Evolutionary conservation across 1,284 basidiomycete genomes (phyloP).

Genomic region (Ganoderma lingzhi): DNA sequence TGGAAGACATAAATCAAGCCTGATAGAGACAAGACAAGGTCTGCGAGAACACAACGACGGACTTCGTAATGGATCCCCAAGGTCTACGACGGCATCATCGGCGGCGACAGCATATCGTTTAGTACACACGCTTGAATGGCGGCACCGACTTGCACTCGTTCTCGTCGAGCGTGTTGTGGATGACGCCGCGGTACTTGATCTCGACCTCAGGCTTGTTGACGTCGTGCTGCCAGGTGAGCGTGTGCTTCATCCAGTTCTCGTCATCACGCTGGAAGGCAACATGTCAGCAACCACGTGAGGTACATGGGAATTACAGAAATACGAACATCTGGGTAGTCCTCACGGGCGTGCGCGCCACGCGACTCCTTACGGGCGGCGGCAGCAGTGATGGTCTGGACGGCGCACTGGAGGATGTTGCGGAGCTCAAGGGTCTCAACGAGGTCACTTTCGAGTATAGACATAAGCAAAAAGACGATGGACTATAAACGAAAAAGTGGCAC

Average conservation of each 20-base stretch:
- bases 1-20: conserved; percentile 15
- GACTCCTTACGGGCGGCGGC: conserved; percentile 98
- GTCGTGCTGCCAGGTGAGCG: conserved; percentile 88
- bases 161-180: conserved; percentile 89
- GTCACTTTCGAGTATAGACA: conserved; percentile 63
- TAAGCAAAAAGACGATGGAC: background rate
- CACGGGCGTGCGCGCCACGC: conserved; percentile 96
- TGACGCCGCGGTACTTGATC: conserved; percentile 91
- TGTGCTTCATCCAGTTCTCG: conserved; percentile 94
- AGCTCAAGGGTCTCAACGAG: conserved; percentile 97
- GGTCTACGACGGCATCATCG: background rate
- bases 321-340: conserved; percentile 90
- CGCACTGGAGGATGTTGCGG: conserved; percentile 94
- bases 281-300: background rate
- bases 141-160: conserved; percentile 93
- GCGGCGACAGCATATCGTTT: conserved; percentile 32
- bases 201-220: conserved; percentile 81
- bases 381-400: conserved; percentile 94
- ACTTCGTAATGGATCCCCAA: too few relatives aligned
- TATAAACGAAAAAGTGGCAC: conserved; percentile 36
- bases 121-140: conserved; percentile 90
- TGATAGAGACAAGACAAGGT: background rate
- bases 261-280: conserved; percentile 75
- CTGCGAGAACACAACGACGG: too few relatives aligned
- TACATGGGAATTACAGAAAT: background rate